Evolutionary conservation across 192 early-diverging fungal species (phyloP), one percentile per base, ranked within the genome.

Genomic region (Gaertneriomyces semiglobifer): DNA sequence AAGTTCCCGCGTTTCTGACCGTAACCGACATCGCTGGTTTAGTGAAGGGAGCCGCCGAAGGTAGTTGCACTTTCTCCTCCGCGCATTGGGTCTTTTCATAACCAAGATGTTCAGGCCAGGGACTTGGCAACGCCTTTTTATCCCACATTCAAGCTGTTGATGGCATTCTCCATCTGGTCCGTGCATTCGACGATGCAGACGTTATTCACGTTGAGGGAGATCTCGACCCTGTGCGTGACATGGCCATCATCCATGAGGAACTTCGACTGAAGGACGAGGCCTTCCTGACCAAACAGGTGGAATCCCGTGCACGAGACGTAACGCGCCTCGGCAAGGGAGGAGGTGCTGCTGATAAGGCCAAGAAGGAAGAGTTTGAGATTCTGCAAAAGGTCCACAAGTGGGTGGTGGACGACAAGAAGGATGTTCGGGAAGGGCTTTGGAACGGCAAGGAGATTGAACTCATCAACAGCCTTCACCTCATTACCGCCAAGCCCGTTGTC

Each of bases 21-120:
- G 90, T 96, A 19, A 93, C 91, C 66, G 96, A 98, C 76, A 98
- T 98, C 79, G 96, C 96, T 66, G 96, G 96, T 33, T 85, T 98
- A 55, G 93, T 98, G 39, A 92, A 93, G 76, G 80, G 80, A 9
- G 81, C 81, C 2, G 57, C 65, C 4, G 70, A 74, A 41, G 81
- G 25, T 33, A 33, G 25, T 33, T 33, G 25, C 25, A 33, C 25
- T 33, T 33, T 33, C 25, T 33, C 25, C 25, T 33, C 25, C 25
- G 0, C 25, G 25, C 25, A 33, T 33, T 33, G 25, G 1, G 25
- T 33, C 25, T 33, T 33, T 33, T 33, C 25, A 33, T 33, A 33
- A 33, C 25, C 25, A 33, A 33, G 25, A 33, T 33, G 25, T 33
- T 33, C 25, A 33, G 25, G 81, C 6, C 60, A 74, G 51, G 81